Evolutionary conservation across 345 rosid genomes (phyloP), one percentile per base, ranked within the genome.

Genomic region (Arabidopsis arenosa): DNA sequence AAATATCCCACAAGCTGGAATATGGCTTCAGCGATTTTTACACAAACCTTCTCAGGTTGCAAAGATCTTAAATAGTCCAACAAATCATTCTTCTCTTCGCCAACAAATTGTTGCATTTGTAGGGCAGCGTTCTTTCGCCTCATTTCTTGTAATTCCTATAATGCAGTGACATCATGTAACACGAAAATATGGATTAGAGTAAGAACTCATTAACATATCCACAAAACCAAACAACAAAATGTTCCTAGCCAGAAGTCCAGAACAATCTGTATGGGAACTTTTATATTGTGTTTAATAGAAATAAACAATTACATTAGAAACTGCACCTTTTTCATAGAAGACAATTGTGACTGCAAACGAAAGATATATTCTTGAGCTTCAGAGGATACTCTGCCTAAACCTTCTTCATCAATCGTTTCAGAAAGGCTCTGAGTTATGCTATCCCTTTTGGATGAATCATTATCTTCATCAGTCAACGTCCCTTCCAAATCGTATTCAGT

Each of bases 21-120:
- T 37, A 63, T 35, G 8, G 47, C 30, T 62, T 48, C 32, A 63
- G 55, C 0, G 47, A 17, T 5, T 30, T 26, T 32, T 23, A 44
- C 4, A 67, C 57, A 55, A 68, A 93, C 98, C 97, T 94, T 94
- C 80, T 94, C 98, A 36, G 98, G 98, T 79, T 89, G 89, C 62
- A 94, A 75, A 5, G 97, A 94, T 80, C 98, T 85, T 81, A 94
- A 83, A 80, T 92, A 94, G 84, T 94, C 98, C 76, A 94, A 81
- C 74, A 92, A 78, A 86, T 94, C 98, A 75, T 94, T 94, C 88
- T 89, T 90, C 86, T 94, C 98, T 87, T 94, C 98, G 0, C 98
- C 96, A 57, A 94, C 98, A 83, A 94, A 92, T 75, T 90, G 98
- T 75, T 92, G 98, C 98, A 94, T 92, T 74, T 92, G 98, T 79